phyloP scores from a whole-genome alignment of 805 yeast species.

The Saccharomyces cerevisiae region DNA sequence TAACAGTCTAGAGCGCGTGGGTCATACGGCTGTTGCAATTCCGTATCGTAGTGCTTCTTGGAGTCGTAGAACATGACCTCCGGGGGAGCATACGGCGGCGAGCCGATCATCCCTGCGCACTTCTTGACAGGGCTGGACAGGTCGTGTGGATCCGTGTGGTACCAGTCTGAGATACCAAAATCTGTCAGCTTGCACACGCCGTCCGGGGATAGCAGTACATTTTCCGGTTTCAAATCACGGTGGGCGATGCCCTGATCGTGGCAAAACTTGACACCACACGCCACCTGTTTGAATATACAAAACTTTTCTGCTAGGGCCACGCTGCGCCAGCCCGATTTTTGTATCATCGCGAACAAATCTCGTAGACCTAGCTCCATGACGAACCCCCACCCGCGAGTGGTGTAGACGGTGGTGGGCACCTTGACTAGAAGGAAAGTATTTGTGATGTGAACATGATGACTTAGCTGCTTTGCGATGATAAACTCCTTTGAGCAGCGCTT shows the following conservation, averaged over 20 bases:
- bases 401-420: constrained; percentile 44
- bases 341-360: constrained; percentile 51
- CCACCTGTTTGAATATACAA: constrained; percentile 63
- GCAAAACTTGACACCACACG: constrained; percentile 50
- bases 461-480: constrained; percentile 46
- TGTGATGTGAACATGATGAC: constrained; percentile 49
- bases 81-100: constrained; percentile 77
- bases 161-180: constrained; percentile 67
- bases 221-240: constrained; percentile 70
- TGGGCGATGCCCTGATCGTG: constrained; percentile 65
- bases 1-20: constrained; percentile 65
- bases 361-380: constrained; percentile 59
- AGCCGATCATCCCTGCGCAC: constrained; percentile 52
- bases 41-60: constrained; percentile 29
- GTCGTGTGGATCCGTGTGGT: constrained; percentile 47
- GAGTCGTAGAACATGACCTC: constrained; percentile 49
- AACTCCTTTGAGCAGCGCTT: constrained; percentile 56
- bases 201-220: constrained; percentile 47
- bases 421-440: constrained; percentile 46
- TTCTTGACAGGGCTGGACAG: constrained; percentile 32
- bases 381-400: constrained; percentile 71
- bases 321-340: constrained; percentile 53
- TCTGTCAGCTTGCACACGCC: constrained; percentile 66
- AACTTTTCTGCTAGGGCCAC: constrained; percentile 43
- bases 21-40: constrained; percentile 37